Percentiles rank a stretch among this genome's conserved stretches.
These are phyloP conservation scores for Eucalyptus rudis DNA, from an alignment of 345 rosid genomes.

Conservation along the genomic window DNA sequence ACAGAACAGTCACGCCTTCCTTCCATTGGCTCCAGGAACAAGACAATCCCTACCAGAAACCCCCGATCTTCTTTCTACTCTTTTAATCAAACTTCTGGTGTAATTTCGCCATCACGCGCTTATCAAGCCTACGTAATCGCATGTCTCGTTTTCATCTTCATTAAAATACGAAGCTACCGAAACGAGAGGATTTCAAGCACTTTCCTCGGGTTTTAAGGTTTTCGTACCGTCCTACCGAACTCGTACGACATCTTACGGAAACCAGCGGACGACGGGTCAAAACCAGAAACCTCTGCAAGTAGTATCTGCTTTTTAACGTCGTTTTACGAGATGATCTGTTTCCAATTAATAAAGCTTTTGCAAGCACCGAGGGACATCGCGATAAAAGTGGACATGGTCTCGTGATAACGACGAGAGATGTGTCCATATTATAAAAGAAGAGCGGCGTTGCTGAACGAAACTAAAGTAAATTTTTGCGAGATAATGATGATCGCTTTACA, in stretches of 20 bases:
- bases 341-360: not conserved
- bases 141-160: not conserved
- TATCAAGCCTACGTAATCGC: not conserved
- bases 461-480: not conserved
- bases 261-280: slow-evolving; percentile 2
- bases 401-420: not conserved
- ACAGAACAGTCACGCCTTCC: not conserved
- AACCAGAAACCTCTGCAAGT: not conserved
- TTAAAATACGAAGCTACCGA: not conserved
- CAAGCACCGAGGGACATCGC: not conserved
- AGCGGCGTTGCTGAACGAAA: not conserved
- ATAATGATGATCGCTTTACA: not conserved
- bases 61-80: not conserved
- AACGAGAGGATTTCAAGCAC: not conserved
- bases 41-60: not conserved
- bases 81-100: not conserved
- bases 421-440: not conserved
- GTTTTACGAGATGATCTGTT: not conserved
- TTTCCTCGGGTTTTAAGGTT: not conserved
- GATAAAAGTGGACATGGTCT: not conserved
- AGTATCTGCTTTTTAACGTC: not conserved
- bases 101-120: not conserved
- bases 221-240: not conserved
- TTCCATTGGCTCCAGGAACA: not conserved
- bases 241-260: not conserved